Conservation (phyloP, 73 alveolate species). For the Tetrahymena borealis region DNA sequence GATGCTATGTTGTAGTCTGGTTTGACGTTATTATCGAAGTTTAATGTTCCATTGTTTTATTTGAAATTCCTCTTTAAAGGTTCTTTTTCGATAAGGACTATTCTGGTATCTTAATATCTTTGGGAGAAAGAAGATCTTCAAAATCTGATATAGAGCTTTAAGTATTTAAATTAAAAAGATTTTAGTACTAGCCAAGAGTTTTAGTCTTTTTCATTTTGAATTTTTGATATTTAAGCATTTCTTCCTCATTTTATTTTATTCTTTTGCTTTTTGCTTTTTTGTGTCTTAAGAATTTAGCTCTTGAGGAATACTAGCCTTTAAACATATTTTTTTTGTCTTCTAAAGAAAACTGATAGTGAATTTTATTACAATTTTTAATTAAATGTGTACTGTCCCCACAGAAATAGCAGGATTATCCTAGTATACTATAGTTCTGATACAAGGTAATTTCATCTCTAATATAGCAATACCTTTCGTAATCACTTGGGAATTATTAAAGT, state of each 20-base stretch:
- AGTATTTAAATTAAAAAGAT: neutral
- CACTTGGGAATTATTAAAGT: neutral
- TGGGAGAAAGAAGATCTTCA: neutral
- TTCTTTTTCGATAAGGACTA: no score
- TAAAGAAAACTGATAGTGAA: neutral
- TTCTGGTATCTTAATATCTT: neutral
- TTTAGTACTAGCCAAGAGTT: neutral
- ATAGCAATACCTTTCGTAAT: neutral
- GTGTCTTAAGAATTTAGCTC: neutral
- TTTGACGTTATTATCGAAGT: no score
- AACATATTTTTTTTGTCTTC: neutral
- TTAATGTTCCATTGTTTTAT: no score
- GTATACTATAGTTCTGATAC: neutral
- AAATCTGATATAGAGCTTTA: neutral
- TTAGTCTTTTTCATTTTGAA: neutral
- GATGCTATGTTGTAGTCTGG: no score
- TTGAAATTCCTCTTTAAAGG: no score
- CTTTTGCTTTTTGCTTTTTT: neutral
- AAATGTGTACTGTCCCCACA: neutral
- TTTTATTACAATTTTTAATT: neutral
- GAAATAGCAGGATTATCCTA: neutral
- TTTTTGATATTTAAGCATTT: neutral
- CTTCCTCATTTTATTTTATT: neutral
- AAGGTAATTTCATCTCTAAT: neutral
- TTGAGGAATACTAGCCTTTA: neutral